Evolutionary conservation across 495 filamentous ascomycete genomes (phyloP).

Genomic region (Daldinia decipiens): DNA sequence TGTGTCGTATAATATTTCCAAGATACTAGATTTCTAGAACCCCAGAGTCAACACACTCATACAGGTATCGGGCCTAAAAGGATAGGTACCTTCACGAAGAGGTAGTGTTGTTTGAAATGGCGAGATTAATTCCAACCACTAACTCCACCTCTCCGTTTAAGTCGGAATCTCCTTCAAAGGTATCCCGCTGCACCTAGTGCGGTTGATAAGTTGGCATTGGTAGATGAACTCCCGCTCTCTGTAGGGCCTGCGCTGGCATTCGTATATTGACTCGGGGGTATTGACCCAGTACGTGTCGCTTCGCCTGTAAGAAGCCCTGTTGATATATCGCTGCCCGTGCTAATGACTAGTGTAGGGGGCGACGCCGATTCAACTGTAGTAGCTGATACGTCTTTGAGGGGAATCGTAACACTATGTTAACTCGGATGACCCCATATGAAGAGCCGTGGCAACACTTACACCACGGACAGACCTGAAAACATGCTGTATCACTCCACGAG

Average conservation of each 20-base stretch:
- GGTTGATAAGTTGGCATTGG: not conserved
- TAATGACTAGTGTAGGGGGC: not conserved
- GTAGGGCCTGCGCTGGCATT: not conserved
- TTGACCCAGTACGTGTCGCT: not conserved
- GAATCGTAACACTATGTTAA: conserved; percentile 16
- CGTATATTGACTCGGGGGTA: not conserved
- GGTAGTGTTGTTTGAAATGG: too few relatives aligned
- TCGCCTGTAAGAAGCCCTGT: not conserved
- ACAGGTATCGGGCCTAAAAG: too few relatives aligned
- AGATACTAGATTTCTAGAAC: too few relatives aligned
- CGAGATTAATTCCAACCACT: too few relatives aligned
- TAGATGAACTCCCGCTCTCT: not conserved
- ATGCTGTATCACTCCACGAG: conserved; percentile 20
- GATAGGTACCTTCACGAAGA: too few relatives aligned
- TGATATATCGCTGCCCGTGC: not conserved
- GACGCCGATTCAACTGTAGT: not conserved
- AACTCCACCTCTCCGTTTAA: too few relatives aligned
- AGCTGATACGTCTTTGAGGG: not conserved
- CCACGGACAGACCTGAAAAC: conserved; percentile 23
- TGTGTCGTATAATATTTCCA: too few relatives aligned
- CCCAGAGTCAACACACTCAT: too few relatives aligned
- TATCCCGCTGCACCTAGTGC: conserved; percentile 20
- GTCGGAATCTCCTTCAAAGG: too few relatives aligned
- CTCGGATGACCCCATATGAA: not conserved
- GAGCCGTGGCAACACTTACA: not conserved